A percentile compares a stretch with the other conserved stretches of the same genome.
Evolutionary conservation across 495 filamentous ascomycete genomes (phyloP).

Genomic region (Aspergillus saccharolyticus): DNA sequence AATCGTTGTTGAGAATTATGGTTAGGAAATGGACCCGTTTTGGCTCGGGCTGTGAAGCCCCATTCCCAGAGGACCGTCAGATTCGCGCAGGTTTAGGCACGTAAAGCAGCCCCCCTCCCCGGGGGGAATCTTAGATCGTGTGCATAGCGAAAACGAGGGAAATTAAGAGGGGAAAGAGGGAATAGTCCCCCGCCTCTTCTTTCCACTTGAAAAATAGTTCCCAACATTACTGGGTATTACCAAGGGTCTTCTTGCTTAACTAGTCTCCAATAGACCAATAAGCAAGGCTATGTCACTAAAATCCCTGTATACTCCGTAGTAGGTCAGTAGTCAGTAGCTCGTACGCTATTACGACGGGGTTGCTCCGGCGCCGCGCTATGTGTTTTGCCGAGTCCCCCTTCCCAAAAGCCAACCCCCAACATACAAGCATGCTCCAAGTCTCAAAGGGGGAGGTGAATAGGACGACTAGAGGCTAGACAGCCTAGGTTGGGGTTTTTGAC

Average conservation of each 20-base stretch:
- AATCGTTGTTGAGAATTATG: constrained; percentile 6
- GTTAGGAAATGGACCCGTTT: constrained; percentile 3
- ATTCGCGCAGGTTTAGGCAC: constrained; percentile 15
- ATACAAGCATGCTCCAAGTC: constrained; percentile 20
- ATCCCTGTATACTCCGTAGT: constrained; percentile 1
- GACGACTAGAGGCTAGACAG: constrained; percentile 11
- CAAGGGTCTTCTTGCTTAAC: neutral
- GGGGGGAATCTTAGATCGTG: constrained; percentile 7
- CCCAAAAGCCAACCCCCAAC: constrained; percentile 6
- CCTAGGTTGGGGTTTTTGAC: constrained; percentile 8
- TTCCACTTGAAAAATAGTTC: neutral
- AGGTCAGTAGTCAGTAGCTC: constrained; percentile 4
- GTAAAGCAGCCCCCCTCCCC: neutral
- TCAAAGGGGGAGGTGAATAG: constrained; percentile 13
- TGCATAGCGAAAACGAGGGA: constrained; percentile 2
- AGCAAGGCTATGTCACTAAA: neutral
- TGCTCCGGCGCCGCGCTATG: constrained; percentile 15
- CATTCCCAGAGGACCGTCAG: constrained; percentile 7
- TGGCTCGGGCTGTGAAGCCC: constrained; percentile 4
- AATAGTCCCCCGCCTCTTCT: neutral
- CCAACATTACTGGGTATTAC: neutral
- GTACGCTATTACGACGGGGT: constrained; percentile 24
- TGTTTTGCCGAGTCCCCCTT: constrained; percentile 15
- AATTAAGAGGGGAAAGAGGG: constrained; percentile 1
- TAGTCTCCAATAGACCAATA: constrained; percentile 9